Conservation (phyloP, 805 yeast species). For the Candida orba region DNA sequence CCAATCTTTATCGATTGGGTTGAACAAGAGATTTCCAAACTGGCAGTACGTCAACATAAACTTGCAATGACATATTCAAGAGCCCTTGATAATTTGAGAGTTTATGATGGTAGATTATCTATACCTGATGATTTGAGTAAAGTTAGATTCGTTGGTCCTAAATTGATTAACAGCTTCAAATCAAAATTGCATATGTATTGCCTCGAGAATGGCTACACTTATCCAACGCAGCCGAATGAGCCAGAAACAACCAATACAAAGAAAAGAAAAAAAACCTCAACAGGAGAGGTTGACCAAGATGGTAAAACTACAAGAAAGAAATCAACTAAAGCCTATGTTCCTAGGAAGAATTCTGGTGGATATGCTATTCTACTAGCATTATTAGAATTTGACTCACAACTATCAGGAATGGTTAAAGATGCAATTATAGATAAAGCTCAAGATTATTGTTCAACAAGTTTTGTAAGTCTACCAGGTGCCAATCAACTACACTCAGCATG, state of each 20-base stretch:
- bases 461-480: conserved; percentile 51
- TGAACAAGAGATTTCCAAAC: conserved; percentile 41
- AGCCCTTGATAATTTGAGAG: conserved; percentile 48
- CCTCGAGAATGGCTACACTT: conserved; percentile 36
- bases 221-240: conserved; percentile 31
- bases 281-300: neutral
- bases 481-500: conserved; percentile 69
- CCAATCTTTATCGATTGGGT: conserved; percentile 52
- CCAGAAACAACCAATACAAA: conserved; percentile 4
- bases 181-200: conserved; percentile 48
- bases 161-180: conserved; percentile 47
- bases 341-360: conserved; percentile 72
- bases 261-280: conserved; percentile 3
- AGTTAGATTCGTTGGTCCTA: conserved; percentile 67
- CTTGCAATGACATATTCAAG: conserved; percentile 43
- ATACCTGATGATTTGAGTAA: conserved; percentile 52
- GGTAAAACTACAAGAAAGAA: conserved; percentile 16
- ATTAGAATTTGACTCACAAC: conserved; percentile 36
- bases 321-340: conserved; percentile 46
- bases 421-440: conserved; percentile 49
- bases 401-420: conserved; percentile 56
- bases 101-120: conserved; percentile 36
- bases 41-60: conserved; percentile 44
- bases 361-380: conserved; percentile 71
- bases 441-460: conserved; percentile 50